Conservation (phyloP, 1,284 basidiomycete species). For the Fomitopsis betulina region DNA sequence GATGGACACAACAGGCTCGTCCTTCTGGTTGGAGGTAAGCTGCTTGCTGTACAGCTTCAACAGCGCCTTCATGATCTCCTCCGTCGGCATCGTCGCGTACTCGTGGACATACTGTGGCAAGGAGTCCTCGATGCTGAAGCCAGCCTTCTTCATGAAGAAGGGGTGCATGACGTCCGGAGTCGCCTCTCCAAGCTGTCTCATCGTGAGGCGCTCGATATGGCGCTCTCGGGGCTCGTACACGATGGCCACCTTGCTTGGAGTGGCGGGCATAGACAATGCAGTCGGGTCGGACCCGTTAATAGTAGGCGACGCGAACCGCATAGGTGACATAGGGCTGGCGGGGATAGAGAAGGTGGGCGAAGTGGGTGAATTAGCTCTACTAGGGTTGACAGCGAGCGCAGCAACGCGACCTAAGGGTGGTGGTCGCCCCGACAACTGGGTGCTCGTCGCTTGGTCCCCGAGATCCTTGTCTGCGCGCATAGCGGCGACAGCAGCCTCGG, state of each 20-base stretch:
- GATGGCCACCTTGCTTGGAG: conserved; percentile 23
- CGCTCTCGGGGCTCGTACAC: conserved; percentile 50
- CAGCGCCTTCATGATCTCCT: conserved; percentile 82
- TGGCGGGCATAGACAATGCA: background rate
- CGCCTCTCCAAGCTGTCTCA: conserved; percentile 82
- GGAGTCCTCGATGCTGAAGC: conserved; percentile 76
- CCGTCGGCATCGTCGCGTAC: conserved; percentile 78
- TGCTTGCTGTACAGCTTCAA: conserved; percentile 80
- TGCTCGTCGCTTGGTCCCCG: background rate
- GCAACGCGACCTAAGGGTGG: background rate
- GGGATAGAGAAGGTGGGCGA: conserved; percentile 1
- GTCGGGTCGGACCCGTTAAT: conserved; percentile 4
- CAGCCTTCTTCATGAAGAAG: conserved; percentile 81
- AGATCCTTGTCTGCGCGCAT: conserved; percentile 1
- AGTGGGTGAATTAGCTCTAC: background rate
- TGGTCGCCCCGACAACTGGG: background rate
- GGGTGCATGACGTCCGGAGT: conserved; percentile 87
- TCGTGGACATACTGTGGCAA: conserved; percentile 84
- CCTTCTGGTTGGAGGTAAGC: conserved; percentile 30
- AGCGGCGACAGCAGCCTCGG: conserved; percentile 7
- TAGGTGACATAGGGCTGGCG: conserved; percentile 1
- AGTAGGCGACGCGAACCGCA: conserved; percentile 6
- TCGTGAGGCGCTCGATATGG: conserved; percentile 68
- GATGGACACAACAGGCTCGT: background rate
- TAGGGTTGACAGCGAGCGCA: background rate